Evolutionary conservation across 179 eudicot genomes (phyloP), one percentile per base, ranked within the genome.

Genomic region (Dionaea muscipula): DNA sequence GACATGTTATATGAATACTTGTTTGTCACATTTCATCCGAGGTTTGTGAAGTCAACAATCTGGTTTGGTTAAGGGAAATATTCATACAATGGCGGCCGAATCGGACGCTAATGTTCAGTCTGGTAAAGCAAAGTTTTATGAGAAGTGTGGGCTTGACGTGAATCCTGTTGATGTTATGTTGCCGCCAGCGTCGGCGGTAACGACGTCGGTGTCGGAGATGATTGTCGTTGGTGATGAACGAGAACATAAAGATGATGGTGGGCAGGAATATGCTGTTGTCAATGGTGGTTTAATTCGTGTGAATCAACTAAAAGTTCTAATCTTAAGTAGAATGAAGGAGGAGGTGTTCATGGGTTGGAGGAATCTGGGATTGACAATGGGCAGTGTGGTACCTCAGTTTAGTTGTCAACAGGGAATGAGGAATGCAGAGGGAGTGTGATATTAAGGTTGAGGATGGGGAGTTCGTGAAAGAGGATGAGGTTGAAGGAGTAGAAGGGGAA

Each of bases 81-180:
- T n/a, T 38, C 50, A 27, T 36, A 17, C 21, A 71, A 78, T 81
- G 80, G 67, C 77, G 68, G 78, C 72, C 43, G 91, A 68, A 47
- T 61, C 68, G 3, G 78, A 41, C 11, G 72, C 44, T 63, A 53
- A 57, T 18, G 27, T 55, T 51, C 71, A 53, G 49, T 64, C 33
- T 37, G 26, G 14, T 16, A 44, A 60, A 49, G 70, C 18, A 12
- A 75, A 53, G 61, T 63, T 55, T 56, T 69, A 50, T 48, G 74
- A 69, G 49, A 72, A 63, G 72, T 60, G 66, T 53, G 78, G 66
- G 28, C 52, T 72, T 61, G 75, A 72, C 52, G 41, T 62, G 79
- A 72, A 68, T 60, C 70, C 79, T 35, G 65, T 59, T 50, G 75
- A 78, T 63, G 80, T 77, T 73, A 61, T 57, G 63, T 62, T 61